phyloP scores from a whole-genome alignment of 2,329 filamentous ascomycete genomes.

The Fusarium sp. region DNA sequence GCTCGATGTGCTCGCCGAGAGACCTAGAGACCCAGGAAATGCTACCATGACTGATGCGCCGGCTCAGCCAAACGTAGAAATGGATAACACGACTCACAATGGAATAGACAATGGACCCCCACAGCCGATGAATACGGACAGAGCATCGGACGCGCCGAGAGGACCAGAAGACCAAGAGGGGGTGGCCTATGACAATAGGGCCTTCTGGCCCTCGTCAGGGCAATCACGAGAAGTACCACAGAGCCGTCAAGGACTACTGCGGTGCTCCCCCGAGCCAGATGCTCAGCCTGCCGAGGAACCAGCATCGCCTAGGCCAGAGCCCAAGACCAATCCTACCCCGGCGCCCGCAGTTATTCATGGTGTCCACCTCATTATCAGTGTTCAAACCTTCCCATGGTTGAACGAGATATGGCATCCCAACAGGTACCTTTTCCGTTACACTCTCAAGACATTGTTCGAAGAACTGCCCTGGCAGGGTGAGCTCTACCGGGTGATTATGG shows the following conservation, averaged over 20 bases:
- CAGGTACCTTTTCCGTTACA: background rate
- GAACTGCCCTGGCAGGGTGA: background rate
- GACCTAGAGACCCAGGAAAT: fast-evolving
- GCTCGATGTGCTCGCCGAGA: too few species aligned
- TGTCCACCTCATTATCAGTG: background rate
- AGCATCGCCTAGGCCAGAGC: background rate
- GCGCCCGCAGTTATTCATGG: background rate
- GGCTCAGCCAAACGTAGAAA: background rate
- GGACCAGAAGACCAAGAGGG: background rate
- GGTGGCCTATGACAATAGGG: background rate
- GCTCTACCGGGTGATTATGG: background rate
- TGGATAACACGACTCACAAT: background rate
- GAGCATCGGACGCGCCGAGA: background rate
- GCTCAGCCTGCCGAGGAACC: background rate
- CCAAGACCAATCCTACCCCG: background rate
- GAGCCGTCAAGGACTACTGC: fast-evolving
- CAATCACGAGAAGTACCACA: background rate
- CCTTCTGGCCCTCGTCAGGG: fast-evolving
- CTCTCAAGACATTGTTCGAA: background rate
- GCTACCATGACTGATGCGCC: background rate
- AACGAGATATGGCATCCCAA: background rate
- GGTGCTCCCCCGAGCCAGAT: background rate
- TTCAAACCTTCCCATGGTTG: background rate
- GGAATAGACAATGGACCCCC: background rate
- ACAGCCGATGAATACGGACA: background rate